phyloP scores from a whole-genome alignment of 2,329 filamentous ascomycete genomes.

The Trichocomaceae sp. region DNA sequence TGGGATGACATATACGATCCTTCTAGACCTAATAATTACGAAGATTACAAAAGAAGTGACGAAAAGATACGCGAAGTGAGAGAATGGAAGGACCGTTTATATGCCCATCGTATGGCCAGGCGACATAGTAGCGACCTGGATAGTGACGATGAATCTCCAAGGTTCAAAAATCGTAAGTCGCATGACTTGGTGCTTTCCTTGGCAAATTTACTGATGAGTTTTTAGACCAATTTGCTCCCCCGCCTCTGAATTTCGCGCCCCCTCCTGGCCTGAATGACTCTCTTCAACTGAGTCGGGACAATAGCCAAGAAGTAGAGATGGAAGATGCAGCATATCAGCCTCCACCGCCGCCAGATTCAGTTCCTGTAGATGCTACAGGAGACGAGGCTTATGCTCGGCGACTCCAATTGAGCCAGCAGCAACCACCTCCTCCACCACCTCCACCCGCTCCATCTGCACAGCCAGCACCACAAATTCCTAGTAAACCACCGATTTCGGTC shows the following conservation, averaged over 20 bases:
- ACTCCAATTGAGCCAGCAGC: conserved; percentile 46
- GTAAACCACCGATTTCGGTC: conserved; percentile 33
- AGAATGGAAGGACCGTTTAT: conserved; percentile 79
- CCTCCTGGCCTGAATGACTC: conserved; percentile 39
- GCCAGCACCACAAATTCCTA: conserved; percentile 21
- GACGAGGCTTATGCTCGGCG: conserved; percentile 65
- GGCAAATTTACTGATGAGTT: conserved; percentile 13
- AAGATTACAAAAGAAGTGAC: conserved; percentile 77
- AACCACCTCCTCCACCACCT: conserved; percentile 25
- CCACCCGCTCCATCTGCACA: conserved; percentile 26
- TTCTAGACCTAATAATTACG: conserved; percentile 70
- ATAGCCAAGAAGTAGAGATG: conserved; percentile 8
- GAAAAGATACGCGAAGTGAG: conserved; percentile 72
- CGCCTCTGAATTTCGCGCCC: conserved; percentile 46
- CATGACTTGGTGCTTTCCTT: conserved; percentile 10
- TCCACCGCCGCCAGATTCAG: conserved; percentile 36
- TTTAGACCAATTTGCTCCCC: conserved; percentile 46
- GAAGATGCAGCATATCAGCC: conserved; percentile 15
- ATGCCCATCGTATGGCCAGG: conserved; percentile 58
- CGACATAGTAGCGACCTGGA: conserved; percentile 40
- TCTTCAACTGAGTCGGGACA: neutral
- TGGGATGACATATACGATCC: conserved; percentile 94
- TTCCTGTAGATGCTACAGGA: conserved; percentile 55
- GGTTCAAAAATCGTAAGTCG: conserved; percentile 42
- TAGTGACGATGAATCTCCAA: conserved; percentile 44